Conservation (phyloP, 192 early-diverging fungal genomes). For the Allomyces macrogynus region DNA sequence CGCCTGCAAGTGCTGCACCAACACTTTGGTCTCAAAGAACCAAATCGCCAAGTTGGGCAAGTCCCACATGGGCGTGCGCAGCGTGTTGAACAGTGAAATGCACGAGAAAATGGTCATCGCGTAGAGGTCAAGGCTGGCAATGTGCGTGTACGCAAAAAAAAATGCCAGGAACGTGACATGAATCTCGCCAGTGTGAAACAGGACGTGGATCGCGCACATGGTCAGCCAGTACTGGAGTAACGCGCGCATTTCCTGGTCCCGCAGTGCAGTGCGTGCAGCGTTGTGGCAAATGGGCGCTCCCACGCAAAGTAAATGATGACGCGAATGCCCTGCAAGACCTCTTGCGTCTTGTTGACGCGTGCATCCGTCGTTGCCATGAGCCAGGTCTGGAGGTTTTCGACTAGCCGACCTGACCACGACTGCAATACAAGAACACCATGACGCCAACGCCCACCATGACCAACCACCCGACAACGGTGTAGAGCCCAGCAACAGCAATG, state of each 20-base stretch:
- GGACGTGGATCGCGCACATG: constrained; percentile 3
- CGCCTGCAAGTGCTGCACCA: neutral
- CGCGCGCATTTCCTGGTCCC: constrained; percentile 9
- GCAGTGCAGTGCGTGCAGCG: constrained; percentile 12
- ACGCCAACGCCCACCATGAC: neutral
- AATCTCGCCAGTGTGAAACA: constrained; percentile 14
- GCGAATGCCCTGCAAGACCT: constrained; percentile 47
- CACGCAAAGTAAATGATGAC: constrained; percentile 58
- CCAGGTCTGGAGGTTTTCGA: constrained; percentile 6
- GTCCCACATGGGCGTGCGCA: neutral
- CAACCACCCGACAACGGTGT: neutral
- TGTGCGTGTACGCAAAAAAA: constrained; percentile 22
- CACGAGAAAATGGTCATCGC: neutral
- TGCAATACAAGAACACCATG: neutral
- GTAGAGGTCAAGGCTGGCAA: neutral
- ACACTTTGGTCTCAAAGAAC: neutral
- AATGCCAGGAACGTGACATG: constrained; percentile 31
- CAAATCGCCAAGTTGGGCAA: neutral
- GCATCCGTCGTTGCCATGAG: constrained; percentile 43
- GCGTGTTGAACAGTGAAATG: neutral
- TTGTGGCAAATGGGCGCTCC: constrained; percentile 21
- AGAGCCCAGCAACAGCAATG: neutral
- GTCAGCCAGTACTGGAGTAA: constrained; percentile 4
- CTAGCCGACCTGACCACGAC: neutral
- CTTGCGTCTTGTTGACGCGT: constrained; percentile 49